A percentile compares a stretch with the other conserved stretches of the same genome.
phyloP scores from a whole-genome alignment of 331 rosid species.

The Arachis monticola region DNA sequence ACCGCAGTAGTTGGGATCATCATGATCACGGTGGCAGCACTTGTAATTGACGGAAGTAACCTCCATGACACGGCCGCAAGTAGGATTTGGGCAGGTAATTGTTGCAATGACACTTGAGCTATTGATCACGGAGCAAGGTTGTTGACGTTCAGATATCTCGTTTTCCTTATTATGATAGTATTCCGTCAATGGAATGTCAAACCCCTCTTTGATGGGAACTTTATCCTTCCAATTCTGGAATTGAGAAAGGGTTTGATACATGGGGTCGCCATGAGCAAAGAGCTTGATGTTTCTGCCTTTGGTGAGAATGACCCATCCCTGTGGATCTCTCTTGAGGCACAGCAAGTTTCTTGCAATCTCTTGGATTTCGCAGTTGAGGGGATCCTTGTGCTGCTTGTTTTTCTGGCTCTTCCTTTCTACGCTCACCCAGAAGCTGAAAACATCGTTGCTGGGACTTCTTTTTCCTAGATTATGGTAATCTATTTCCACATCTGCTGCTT shows the following conservation, averaged over 20 bases:
- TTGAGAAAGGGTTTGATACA: slow-evolving; percentile 33
- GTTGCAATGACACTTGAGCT: slow-evolving; percentile 40
- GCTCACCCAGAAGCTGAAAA: slow-evolving; percentile 41
- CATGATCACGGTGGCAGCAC: slow-evolving; percentile 33
- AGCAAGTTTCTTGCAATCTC: slow-evolving; percentile 20
- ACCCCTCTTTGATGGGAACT: slow-evolving; percentile 36
- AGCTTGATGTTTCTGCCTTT: slow-evolving; percentile 39
- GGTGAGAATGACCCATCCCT: slow-evolving; percentile 47
- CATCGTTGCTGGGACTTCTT: slow-evolving; percentile 14
- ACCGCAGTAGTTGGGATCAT: neutral
- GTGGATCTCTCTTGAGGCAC: slow-evolving; percentile 40
- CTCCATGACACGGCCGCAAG: slow-evolving; percentile 46
- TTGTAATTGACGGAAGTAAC: slow-evolving; percentile 36
- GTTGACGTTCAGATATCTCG: slow-evolving; percentile 39
- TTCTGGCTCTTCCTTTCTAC: slow-evolving; percentile 47
- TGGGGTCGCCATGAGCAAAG: slow-evolving; percentile 39
- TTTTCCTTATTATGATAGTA: slow-evolving; percentile 36
- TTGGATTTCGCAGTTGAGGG: slow-evolving; percentile 36
- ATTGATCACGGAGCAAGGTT: slow-evolving; percentile 28
- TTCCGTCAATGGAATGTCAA: slow-evolving; percentile 42
- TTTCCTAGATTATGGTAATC: slow-evolving; percentile 26
- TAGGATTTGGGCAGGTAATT: slow-evolving; percentile 40
- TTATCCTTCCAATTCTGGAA: slow-evolving; percentile 39
- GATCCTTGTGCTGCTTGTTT: slow-evolving; percentile 32
- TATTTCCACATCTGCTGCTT: slow-evolving; percentile 40